phyloP scores from a whole-genome alignment of 208 protist genomes.

The Trypanosoma melophagium region DNA sequence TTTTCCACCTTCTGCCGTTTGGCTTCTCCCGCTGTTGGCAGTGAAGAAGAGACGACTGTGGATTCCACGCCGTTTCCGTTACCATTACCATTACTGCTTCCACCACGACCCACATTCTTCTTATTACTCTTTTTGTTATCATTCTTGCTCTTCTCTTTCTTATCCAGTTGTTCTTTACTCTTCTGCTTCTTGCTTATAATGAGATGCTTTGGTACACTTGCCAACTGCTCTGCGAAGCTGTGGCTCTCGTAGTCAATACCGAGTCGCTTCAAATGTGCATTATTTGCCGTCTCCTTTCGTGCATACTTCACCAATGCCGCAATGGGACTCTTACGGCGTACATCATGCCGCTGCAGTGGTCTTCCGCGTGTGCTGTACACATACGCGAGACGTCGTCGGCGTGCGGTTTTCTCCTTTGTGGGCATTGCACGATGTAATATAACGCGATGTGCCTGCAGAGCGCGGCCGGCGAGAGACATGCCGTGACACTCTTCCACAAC shows the following conservation, averaged over 20 bases:
- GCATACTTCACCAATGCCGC: conserved; percentile 69
- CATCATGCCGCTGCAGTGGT: conserved; percentile 63
- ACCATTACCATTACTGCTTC: neutral
- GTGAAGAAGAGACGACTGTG: conserved; percentile 6
- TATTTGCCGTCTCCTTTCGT: conserved; percentile 70
- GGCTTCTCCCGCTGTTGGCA: neutral
- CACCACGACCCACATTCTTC: neutral
- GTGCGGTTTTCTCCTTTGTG: conserved; percentile 51
- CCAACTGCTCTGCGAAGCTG: conserved; percentile 67
- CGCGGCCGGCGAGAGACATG: conserved; percentile 77
- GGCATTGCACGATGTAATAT: conserved; percentile 78
- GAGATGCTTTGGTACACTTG: conserved; percentile 34
- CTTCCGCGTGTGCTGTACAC: conserved; percentile 61
- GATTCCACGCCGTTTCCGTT: neutral
- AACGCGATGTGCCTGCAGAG: conserved; percentile 59
- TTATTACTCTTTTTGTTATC: neutral
- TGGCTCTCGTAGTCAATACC: conserved; percentile 68
- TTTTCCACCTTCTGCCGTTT: neutral
- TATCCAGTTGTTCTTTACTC: neutral
- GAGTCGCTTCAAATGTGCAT: conserved; percentile 62
- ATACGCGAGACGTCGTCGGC: conserved; percentile 65
- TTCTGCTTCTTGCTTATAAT: conserved; percentile 27
- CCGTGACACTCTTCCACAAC: conserved; percentile 88
- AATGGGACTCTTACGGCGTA: conserved; percentile 51
- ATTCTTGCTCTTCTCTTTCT: conserved; percentile 20